Evolutionary conservation across 805 yeast species (phyloP).

Genomic region (Teunomyces aglyptinius): DNA sequence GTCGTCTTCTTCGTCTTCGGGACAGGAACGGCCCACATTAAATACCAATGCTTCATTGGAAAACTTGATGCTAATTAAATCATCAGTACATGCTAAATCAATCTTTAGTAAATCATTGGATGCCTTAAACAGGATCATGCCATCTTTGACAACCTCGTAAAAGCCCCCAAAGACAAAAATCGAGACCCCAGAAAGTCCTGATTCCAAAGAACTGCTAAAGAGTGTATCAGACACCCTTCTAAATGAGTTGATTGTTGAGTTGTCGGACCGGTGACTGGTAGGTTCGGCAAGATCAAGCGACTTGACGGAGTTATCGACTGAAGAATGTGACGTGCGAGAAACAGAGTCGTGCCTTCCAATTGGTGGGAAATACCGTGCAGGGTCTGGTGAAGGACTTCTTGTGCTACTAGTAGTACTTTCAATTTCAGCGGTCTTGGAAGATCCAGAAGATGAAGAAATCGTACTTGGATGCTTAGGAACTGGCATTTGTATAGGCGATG

Average conservation of each 20-base stretch:
- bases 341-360: not conserved
- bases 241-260: not conserved
- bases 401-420: not conserved
- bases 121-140: conserved; percentile 24
- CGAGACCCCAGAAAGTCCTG: conserved; percentile 15
- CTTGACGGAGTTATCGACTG: not conserved
- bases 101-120: conserved; percentile 34
- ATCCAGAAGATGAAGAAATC: not conserved
- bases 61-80: conserved; percentile 12
- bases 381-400: conserved; percentile 3
- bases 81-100: conserved; percentile 28
- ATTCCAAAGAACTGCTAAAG: not conserved
- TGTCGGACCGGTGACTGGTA: not conserved
- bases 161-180: conserved; percentile 44
- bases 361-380: conserved; percentile 1
- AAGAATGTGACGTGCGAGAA: not conserved
- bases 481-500: conserved; percentile 16
- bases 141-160: conserved; percentile 12
- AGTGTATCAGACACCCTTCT: not conserved
- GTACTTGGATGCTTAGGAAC: conserved; percentile 1
- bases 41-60: conserved; percentile 21
- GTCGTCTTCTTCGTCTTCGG: conserved; percentile 6
- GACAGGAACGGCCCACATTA: conserved; percentile 6
- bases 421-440: not conserved
- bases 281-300: not conserved